Base-by-base conservation (phyloP, 345 rosid species). In the Carallia brachiata region DNA sequence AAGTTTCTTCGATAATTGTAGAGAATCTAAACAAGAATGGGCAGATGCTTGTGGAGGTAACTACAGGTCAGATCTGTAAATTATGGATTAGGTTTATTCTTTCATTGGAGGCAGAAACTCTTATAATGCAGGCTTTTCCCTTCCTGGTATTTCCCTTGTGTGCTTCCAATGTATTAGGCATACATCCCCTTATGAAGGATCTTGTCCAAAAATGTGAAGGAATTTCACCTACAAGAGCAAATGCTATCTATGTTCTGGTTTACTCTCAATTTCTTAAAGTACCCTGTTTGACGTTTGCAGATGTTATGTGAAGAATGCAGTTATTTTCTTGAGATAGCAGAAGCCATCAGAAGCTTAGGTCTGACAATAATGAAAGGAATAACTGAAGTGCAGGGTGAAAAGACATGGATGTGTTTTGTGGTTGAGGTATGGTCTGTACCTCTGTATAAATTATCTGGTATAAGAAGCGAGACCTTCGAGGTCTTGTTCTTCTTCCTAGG, bases 301-400 rank as follows among this genome's bases (percentile, higher is more conserved):
- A 89, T 95, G 92, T 66, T 89, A 78, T 95, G 99, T 58, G 91
- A 90, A 79, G 96, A 95, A 74, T 84, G 95, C 80, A 80, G 91
- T 77, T 88, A 87, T 82, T 90, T 95, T 80, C 98, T 94, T 52
- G 96, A 94, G 85, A 94, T 94, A 78, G 89, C 97, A 65, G 96
- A 91, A 71, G 92, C 91, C 54, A 90, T 95, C 62, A 82, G 82
- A 82, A 84, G 92, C 74, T 80, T 95, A 81, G 99, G 90, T 63
- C 84, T 95, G 73, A 79, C 92, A 52, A 91, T 95, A 72, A 74
- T 95, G 78, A 91, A 90, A 80, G 99, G 99, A 63, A 73, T 87
- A 57, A 90, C 96, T 2, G 93, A 91, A 85, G 77, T 84, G 23
- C 93, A 83, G 53, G 87, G 89, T 7, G 96, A 90, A 67, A 86